Conservation (phyloP, 257 asterid genomes). For the Rhazya stricta region DNA sequence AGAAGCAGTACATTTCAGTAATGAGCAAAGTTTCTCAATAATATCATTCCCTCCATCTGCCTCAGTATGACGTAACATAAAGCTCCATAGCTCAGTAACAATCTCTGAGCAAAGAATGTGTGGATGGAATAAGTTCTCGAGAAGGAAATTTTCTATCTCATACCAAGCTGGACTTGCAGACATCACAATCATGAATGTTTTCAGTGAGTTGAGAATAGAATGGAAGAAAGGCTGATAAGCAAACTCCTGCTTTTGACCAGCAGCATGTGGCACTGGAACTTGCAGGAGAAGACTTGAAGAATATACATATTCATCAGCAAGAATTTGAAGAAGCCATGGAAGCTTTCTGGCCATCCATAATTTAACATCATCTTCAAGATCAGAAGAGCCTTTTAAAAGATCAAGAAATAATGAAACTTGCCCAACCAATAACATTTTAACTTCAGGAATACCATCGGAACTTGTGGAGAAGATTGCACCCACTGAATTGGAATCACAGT, state of each 20-base stretch:
- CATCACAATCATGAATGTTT: conserved; percentile 67
- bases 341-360: conserved; percentile 66
- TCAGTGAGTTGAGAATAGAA: conserved; percentile 54
- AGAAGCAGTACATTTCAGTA: conserved; percentile 43
- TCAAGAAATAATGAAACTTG: conserved; percentile 56
- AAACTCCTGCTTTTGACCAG: conserved; percentile 44
- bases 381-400: conserved; percentile 62
- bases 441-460: conserved; percentile 42
- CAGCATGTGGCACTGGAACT: conserved; percentile 33
- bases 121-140: conserved; percentile 78
- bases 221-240: conserved; percentile 53
- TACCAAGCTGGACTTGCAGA: conserved; percentile 70
- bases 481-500: conserved; percentile 23
- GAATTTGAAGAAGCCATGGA: conserved; percentile 74
- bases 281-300: conserved; percentile 49
- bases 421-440: conserved; percentile 47
- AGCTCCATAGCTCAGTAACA: conserved; percentile 83
- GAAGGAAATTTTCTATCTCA: conserved; percentile 65
- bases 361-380: conserved; percentile 61
- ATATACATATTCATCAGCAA: conserved; percentile 62
- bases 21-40: conserved; percentile 53
- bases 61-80: conserved; percentile 73
- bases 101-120: conserved; percentile 81
- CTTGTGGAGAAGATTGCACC: conserved; percentile 37
- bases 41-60: conserved; percentile 40